These are phyloP conservation scores for Aspergillus hancockii DNA, from an alignment of 495 filamentous ascomycete species.

Conservation along the genomic window DNA sequence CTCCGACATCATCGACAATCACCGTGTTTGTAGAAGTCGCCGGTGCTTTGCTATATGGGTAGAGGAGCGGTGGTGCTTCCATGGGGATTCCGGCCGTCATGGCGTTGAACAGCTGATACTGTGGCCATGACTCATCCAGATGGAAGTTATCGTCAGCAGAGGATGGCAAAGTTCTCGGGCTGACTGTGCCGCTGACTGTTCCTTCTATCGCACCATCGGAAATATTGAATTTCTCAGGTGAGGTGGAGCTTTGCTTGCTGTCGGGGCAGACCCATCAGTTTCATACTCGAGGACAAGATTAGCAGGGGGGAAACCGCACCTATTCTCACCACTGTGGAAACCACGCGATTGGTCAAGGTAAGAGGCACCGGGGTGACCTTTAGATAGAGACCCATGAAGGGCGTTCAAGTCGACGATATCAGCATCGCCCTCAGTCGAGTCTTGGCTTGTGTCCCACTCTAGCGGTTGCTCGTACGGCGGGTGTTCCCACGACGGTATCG, in stretches of 20 bases:
- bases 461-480: slow-evolving; percentile 41
- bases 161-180: slow-evolving; percentile 44
- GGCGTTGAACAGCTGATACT: slow-evolving; percentile 43
- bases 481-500: slow-evolving; percentile 45
- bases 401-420: slow-evolving; percentile 41
- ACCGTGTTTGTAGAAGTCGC: slow-evolving; percentile 32
- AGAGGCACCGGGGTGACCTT: slow-evolving; percentile 17
- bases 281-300: not conserved
- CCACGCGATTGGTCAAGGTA: slow-evolving; percentile 30
- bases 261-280: slow-evolving; percentile 15
- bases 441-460: slow-evolving; percentile 49
- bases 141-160: slow-evolving; percentile 48
- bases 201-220: slow-evolving; percentile 35
- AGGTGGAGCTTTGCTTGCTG: slow-evolving; percentile 31
- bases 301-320: slow-evolving; percentile 24
- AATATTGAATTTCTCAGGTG: slow-evolving; percentile 37
- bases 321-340: slow-evolving; percentile 26
- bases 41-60: slow-evolving; percentile 39
- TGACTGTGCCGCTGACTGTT: slow-evolving; percentile 44
- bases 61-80: slow-evolving; percentile 39
- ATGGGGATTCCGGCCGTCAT: slow-evolving; percentile 36
- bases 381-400: slow-evolving; percentile 33
- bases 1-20: slow-evolving; percentile 44
- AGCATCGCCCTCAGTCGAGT: slow-evolving; percentile 43
- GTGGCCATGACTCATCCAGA: slow-evolving; percentile 44